A percentile compares a stretch with the other conserved stretches of the same genome.
These are phyloP conservation scores for Botrytis tulipae DNA, from an alignment of 2,329 filamentous ascomycete species.

Conservation along the genomic window DNA sequence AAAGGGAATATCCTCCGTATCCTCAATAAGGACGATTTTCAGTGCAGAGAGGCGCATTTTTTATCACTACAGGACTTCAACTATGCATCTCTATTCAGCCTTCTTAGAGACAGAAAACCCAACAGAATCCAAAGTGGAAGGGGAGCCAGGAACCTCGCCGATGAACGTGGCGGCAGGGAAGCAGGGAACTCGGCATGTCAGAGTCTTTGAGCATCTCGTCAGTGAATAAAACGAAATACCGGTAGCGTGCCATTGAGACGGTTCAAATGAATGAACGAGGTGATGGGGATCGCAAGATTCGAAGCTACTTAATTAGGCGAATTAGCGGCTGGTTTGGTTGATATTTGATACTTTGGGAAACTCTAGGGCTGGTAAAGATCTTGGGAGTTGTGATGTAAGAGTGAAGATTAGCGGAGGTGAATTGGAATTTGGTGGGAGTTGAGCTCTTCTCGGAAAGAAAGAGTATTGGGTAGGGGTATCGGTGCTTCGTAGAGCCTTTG, in stretches of 20 bases:
- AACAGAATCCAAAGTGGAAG: neutral
- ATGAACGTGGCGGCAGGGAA: neutral
- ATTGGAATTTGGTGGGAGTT: neutral
- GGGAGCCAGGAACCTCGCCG: neutral
- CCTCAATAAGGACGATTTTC: neutral
- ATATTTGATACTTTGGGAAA: neutral
- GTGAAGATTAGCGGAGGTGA: neutral
- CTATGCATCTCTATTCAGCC: neutral
- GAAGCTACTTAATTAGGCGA: fast-evolving
- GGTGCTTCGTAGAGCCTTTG: neutral
- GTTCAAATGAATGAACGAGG: neutral
- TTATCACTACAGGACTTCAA: neutral
- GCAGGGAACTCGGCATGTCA: neutral
- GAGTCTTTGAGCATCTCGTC: neutral
- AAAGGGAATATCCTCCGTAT: neutral
- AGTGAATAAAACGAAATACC: neutral
- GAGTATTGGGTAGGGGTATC: neutral
- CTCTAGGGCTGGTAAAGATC: no score
- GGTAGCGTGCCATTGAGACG: neutral
- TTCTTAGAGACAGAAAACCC: neutral
- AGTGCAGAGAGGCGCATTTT: fast-evolving
- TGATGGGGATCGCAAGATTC: neutral
- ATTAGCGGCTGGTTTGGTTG: neutral
- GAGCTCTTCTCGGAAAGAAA: neutral
- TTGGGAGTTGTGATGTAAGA: neutral